Conservation (phyloP, 495 filamentous ascomycete genomes). For the Evernia prunastri region DNA sequence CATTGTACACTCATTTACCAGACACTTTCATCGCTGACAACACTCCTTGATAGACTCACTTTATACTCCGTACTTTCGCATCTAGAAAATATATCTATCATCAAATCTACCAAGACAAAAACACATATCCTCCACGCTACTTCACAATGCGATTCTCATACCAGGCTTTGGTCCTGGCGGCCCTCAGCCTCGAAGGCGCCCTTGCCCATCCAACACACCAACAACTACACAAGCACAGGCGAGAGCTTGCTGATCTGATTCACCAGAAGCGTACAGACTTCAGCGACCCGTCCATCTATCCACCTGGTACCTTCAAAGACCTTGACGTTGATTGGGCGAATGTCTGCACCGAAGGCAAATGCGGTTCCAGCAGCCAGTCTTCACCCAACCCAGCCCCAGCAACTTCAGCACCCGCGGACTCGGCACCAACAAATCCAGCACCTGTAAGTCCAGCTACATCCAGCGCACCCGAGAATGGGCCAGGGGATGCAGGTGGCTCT, state of each 20-base stretch:
- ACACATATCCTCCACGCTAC: neutral
- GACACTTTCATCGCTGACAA: conserved; percentile 10
- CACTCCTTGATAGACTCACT: conserved; percentile 15
- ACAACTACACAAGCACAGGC: conserved; percentile 24
- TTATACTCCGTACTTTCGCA: conserved; percentile 2
- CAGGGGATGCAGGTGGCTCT: neutral
- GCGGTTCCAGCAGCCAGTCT: conserved; percentile 1
- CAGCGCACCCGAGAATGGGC: neutral
- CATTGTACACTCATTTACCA: conserved; percentile 5
- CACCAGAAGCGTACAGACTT: conserved; percentile 15
- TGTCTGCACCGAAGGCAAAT: conserved; percentile 12
- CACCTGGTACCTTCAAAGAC: neutral
- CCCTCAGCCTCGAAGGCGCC: conserved; percentile 24
- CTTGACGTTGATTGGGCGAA: conserved; percentile 12
- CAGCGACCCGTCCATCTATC: conserved; percentile 11
- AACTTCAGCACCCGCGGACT: no score
- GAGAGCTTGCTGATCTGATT: conserved; percentile 15
- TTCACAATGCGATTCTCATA: conserved; percentile 12
- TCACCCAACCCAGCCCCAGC: neutral
- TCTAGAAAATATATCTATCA: conserved; percentile 8
- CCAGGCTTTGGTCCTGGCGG: conserved; percentile 25
- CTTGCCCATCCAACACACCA: conserved; percentile 29
- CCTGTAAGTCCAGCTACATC: neutral
- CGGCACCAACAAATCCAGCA: neutral
- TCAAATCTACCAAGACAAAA: neutral